Conservation (phyloP, 108 stramenopile genomes). For the Hondaea fermentalgiana region DNA sequence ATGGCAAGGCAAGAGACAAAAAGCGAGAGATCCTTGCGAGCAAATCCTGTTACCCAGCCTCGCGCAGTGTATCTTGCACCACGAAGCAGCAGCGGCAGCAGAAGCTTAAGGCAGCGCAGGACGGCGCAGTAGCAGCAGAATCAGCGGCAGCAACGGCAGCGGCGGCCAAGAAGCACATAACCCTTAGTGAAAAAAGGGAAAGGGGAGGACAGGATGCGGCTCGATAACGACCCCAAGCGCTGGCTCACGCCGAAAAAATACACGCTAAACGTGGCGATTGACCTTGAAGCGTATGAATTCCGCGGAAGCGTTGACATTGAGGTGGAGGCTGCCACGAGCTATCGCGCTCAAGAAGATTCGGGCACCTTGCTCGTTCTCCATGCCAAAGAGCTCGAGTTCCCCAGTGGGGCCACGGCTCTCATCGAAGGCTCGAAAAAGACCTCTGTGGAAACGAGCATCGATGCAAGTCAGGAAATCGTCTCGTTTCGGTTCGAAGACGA, state of each 20-base stretch:
- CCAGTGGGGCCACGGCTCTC: neutral
- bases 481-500: slow-evolving; percentile 37
- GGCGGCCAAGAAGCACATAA: too few species aligned
- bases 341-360: slow-evolving; percentile 32
- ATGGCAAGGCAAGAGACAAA: too few species aligned
- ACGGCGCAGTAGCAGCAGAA: too few species aligned
- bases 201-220: neutral
- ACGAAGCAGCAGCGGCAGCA: too few species aligned
- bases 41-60: too few species aligned
- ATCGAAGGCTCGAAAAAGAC: slow-evolving; percentile 55
- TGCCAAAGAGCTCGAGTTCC: slow-evolving; percentile 64
- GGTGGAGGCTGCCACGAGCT: slow-evolving; percentile 33
- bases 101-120: too few species aligned
- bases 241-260: slow-evolving; percentile 51
- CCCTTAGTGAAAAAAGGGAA: too few species aligned
- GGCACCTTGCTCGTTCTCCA: slow-evolving; percentile 54
- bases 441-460: slow-evolving; percentile 65
- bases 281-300: slow-evolving; percentile 75
- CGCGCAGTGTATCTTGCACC: too few species aligned
- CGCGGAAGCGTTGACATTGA: slow-evolving; percentile 53
- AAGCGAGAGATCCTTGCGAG: too few species aligned
- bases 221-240: neutral
- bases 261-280: slow-evolving; percentile 61
- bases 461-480: slow-evolving; percentile 24
- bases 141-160: too few species aligned